Evolutionary conservation across 2,329 filamentous ascomycete species (phyloP), one percentile per base, ranked within the genome.

Genomic region (Tricladium varicosporioides): DNA sequence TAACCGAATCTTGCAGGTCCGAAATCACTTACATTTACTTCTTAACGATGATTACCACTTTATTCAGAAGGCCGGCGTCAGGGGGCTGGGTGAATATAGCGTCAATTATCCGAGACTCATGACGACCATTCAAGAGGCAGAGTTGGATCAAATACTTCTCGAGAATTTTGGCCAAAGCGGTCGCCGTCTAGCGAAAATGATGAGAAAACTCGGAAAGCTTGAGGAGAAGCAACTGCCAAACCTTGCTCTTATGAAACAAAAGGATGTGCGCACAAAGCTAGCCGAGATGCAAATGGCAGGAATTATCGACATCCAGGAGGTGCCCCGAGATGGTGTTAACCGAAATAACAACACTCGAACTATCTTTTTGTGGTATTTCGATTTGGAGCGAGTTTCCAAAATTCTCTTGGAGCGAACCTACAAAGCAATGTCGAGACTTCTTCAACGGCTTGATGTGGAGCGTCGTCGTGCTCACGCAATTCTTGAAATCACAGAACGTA

Each of bases 321-420:
- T 99, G 0, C 94, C 94, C 0, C 89, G 90, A 63, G 93, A 97
- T 67, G 87, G 86, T 60, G 22, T 27, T 27, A 87, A 92, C n/a
- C 47, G 50, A 7, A 19, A 9, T 33, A 83, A 89, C 65, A 90
- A 92, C 0, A 89, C 87, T 60, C 85, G 91, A 52, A 96, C 92
- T 0, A 82, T 96, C 19, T 97, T 92, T 71, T 83, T 97, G 55
- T 97, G 92, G 87, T 96, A 86, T 77, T 96, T 91, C 72, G 92
- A 97, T 69, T 78, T 82, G 10, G 84, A 91, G 47, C 83, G 89
- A 48, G 87, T 88, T 5, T 78, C 86, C 49, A 80, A 82, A 16
- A 82, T 88, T 59, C 76, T 96, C 1, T 74, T 96, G 10, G 88
- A 96, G 61, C 87, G 91, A 58, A 84, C 88, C 0, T 97, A 96